phyloP scores from a whole-genome alignment of 225 moss, liverwort and hornwort species.

The Marchantia paleacea region DNA sequence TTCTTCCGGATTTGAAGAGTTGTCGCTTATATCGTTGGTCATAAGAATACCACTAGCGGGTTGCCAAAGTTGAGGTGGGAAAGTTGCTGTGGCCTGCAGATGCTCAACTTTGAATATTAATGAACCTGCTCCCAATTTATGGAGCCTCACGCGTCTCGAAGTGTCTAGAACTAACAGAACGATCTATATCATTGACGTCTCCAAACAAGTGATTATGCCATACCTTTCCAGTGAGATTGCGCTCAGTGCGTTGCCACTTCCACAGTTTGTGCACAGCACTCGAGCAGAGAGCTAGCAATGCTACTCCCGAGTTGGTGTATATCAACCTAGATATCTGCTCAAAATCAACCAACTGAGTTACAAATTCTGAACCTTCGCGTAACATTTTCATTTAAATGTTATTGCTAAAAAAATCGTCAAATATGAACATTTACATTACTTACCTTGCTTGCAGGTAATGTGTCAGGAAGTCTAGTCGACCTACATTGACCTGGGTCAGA shows the following conservation, averaged over 20 bases:
- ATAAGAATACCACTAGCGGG: slow-evolving; percentile 96
- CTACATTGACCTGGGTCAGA: slow-evolving; percentile 82
- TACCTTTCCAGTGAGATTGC: slow-evolving; percentile 79
- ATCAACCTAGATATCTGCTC: slow-evolving; percentile 89
- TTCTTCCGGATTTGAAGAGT: slow-evolving; percentile 80
- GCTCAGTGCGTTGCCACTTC: slow-evolving; percentile 97
- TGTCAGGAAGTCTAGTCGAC: slow-evolving; percentile 85
- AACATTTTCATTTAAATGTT: too few species aligned
- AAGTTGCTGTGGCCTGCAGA: slow-evolving; percentile 83
- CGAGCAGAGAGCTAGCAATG: slow-evolving; percentile 82
- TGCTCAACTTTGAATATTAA: not conserved
- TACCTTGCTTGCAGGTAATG: slow-evolving; percentile 93
- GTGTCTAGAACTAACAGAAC: not conserved
- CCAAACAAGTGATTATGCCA: not conserved
- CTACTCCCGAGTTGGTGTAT: slow-evolving; percentile 87
- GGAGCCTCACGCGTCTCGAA: not conserved
- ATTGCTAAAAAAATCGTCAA: not conserved
- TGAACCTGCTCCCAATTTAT: not conserved
- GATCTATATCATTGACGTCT: not conserved
- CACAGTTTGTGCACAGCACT: slow-evolving; percentile 98
- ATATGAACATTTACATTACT: not conserved
- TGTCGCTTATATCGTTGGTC: slow-evolving; percentile 94
- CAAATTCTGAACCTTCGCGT: too few species aligned
- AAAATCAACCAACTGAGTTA: too few species aligned
- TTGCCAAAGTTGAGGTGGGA: slow-evolving; percentile 85